Evolutionary conservation across 179 eudicot genomes (phyloP), one percentile per base, ranked within the genome.

Genomic region (Dionaea muscipula): DNA sequence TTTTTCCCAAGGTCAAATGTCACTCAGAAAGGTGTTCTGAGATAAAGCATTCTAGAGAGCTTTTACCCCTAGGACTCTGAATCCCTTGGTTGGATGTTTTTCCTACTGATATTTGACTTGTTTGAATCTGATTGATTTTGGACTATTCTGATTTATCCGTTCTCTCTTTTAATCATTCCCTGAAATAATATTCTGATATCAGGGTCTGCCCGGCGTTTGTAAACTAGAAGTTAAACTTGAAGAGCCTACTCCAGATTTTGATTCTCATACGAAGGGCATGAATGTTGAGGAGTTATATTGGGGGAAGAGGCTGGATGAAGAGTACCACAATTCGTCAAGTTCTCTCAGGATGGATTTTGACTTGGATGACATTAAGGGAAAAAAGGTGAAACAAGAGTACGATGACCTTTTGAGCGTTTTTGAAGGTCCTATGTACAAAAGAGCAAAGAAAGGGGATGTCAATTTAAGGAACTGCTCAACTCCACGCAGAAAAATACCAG

Each of bases 221-320:
- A 61, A 64, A 51, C 45, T 66, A 5, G 52, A 46, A 19, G 63
- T 80, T 18, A 91, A 84, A 71, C 66, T 62, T 13, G 97, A 85
- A 61, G 84, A 80, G 24, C 40, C 10, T 52, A 62, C 50, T 51
- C 62, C 57, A 19, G 76, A 60, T 19, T 48, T 21, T 52, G 47
- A 20, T 55, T 53, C 77, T 58, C 71, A 66, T 16, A 46, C 26
- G 41, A 55, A 33, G 40, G 56, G 46, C 46, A 33, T 60, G 47
- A 60, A 48, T 47, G 46, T 65, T 13, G 64, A 63, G 17, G 75
- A 65, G 33, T 70, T 62, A 45, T 56, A 37, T 44, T 74, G 27
- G 55, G 74, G 68, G 37, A 81, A 71, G 58, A 75, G 74, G 60
- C 94, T 91, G 56, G 87, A 91, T 68, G 73, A 78, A 77, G 94